A percentile compares a stretch with the other conserved stretches of the same genome.
These are phyloP conservation scores for Lolium rigidum DNA, from an alignment of 176 grass and related monocot species.

Conservation along the genomic window DNA sequence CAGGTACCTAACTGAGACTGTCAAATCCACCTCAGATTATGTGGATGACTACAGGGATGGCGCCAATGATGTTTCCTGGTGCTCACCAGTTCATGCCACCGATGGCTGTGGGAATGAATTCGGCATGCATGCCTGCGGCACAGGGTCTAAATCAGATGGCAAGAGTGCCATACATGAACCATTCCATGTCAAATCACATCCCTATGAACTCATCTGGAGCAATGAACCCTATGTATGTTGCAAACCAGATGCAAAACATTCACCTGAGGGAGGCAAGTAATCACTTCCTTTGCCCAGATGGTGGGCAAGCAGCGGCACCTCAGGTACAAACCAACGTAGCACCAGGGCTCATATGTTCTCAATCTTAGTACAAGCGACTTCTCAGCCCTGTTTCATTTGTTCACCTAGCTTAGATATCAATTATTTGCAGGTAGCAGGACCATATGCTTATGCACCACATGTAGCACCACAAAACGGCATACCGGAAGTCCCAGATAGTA, in stretches of 20 bases:
- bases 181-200: slow-evolving; percentile 62
- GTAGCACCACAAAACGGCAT: slow-evolving; percentile 42
- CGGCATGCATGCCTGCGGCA: slow-evolving; percentile 53
- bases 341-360: neutral
- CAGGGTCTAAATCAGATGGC: slow-evolving; percentile 68
- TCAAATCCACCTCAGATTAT: slow-evolving; percentile 65
- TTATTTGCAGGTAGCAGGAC: slow-evolving; percentile 56
- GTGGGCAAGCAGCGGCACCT: slow-evolving; percentile 29
- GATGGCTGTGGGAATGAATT: slow-evolving; percentile 66
- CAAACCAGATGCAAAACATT: slow-evolving; percentile 63
- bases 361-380: neutral
- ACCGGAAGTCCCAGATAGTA: slow-evolving; percentile 41
- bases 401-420: slow-evolving; percentile 15
- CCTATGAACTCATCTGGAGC: slow-evolving; percentile 53
- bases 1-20: neutral
- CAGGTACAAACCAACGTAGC: slow-evolving; percentile 50
- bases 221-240: slow-evolving; percentile 52
- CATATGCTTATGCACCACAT: slow-evolving; percentile 56
- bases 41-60: slow-evolving; percentile 89
- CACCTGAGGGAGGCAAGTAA: slow-evolving; percentile 52
- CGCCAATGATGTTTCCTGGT: slow-evolving; percentile 78
- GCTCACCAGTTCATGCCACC: slow-evolving; percentile 69
- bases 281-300: slow-evolving; percentile 49
- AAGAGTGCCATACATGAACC: slow-evolving; percentile 57
- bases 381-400: slow-evolving; percentile 22